Base-by-base conservation (phyloP, 768 basidiomycete genomes). In the Termitomyces sp. region DNA sequence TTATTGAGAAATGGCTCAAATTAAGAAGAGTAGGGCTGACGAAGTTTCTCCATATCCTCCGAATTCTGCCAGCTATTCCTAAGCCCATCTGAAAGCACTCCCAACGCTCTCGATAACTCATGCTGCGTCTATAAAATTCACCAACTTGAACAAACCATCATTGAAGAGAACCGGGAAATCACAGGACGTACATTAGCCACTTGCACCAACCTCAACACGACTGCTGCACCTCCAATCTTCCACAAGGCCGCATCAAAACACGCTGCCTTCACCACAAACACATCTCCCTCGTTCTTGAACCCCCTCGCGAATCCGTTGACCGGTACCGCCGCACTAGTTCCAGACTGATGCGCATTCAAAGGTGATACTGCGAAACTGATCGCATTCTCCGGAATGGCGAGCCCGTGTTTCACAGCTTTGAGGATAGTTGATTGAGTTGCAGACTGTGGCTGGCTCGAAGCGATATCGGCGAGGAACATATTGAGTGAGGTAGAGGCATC, bases 21-120 rank as follows among this genome's bases (percentile, higher is more conserved):
- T n/a, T 16, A 42, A 46, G 14, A 43, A n/a, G 13, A 41, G n/a
- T 16, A 52, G 41, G 36, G 77, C 88, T 65, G 63, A 94, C 93
- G 84, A 54, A 94, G 72, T 34, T 87, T 78, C 67, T 96, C 94
- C 87, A 95, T 93, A 63, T 97, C 95, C 67, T 95, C 94, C 36
- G 91, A 94, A 65, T 92, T 93, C 64, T 91, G 84, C 95, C 95
- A 98, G 63, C 84, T 90, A 62, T 89, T 87, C 61, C 83, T 83
- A 46, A 97, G 68, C 2, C 88, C 83, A 63, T 95, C 92, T 9
- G 83, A 80, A 22, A 96, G 70, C 27, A 94, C 82, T 4, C 85
- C 75, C 6, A 94, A 69, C 0, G 91, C 80, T 16, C 86, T 75
- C 0, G 88, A 89, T 2, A 96, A 64, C 62, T 94, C 92, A 59